Conservation (phyloP, 768 basidiomycete species). For the Coprinellus micaceus region DNA sequence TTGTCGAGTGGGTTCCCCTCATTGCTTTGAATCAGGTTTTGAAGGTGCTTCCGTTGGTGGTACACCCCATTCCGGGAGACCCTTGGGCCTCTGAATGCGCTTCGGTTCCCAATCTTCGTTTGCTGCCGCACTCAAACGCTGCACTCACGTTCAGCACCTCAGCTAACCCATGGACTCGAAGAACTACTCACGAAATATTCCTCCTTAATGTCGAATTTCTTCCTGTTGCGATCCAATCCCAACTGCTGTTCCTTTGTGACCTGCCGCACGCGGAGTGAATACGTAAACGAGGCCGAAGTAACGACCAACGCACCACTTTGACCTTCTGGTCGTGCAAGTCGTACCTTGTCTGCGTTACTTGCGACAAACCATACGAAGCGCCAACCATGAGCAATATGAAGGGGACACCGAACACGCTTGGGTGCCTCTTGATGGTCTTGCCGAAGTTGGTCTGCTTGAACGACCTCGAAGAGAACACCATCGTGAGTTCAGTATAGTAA, state of each 20-base stretch:
- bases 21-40: not conserved
- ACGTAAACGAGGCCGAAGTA: not conserved
- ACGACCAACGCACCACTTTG: constrained; percentile 46
- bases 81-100: constrained; percentile 77
- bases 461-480: constrained; percentile 46
- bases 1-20: no score
- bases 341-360: constrained; percentile 87
- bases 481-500: constrained; percentile 9
- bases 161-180: not conserved
- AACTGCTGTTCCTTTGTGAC: constrained; percentile 78
- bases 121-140: constrained; percentile 63
- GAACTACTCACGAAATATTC: constrained; percentile 86
- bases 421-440: constrained; percentile 51
- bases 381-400: constrained; percentile 83
- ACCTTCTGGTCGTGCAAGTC: constrained; percentile 83
- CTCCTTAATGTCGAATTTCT: constrained; percentile 88
- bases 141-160: constrained; percentile 1
- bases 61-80: constrained; percentile 92
- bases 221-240: constrained; percentile 61
- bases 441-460: constrained; percentile 38
- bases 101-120: constrained; percentile 85
- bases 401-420: constrained; percentile 78
- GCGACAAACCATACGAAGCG: constrained; percentile 78
- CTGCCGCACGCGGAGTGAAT: constrained; percentile 27
- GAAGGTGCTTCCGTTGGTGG: constrained; percentile 55